These are phyloP conservation scores for Russula lepida DNA, from an alignment of 768 basidiomycete species.

Conservation along the genomic window DNA sequence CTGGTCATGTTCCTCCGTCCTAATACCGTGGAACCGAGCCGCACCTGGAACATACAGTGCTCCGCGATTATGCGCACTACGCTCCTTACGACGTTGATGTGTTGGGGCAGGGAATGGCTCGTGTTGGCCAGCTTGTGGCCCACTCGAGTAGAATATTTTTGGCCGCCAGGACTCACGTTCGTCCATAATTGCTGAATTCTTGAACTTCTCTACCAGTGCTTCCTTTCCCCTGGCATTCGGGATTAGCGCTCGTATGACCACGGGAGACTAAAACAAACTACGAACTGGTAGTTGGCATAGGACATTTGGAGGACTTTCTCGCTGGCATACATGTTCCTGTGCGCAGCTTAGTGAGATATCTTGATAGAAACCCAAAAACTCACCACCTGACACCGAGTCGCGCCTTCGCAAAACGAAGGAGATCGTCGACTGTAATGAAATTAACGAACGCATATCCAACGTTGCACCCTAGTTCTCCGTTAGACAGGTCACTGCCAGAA, in stretches of 20 bases:
- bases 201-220: constrained; percentile 85
- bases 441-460: constrained; percentile 87
- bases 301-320: constrained; percentile 89
- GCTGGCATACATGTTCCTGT: constrained; percentile 86
- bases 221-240: constrained; percentile 62
- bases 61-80: constrained; percentile 72
- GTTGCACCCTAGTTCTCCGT: constrained; percentile 48
- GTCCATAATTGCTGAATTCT: constrained; percentile 87
- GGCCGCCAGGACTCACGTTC: constrained; percentile 77
- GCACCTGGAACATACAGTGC: constrained; percentile 45
- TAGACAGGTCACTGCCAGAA: not conserved
- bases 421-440: constrained; percentile 71
- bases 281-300: constrained; percentile 88
- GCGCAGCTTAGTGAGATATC: not conserved
- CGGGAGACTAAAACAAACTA: constrained; percentile 12
- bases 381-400: constrained; percentile 79
- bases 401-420: constrained; percentile 64
- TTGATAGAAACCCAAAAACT: constrained; percentile 21
- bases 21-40: constrained; percentile 8
- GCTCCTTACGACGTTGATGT: constrained; percentile 71
- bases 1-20: constrained; percentile 9
- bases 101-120: constrained; percentile 81
- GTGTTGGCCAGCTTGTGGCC: constrained; percentile 61
- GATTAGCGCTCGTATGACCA: not conserved
- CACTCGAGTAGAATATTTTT: constrained; percentile 75